Conservation (phyloP, 2,329 filamentous ascomycete species). For the Eutypella sp. region DNA sequence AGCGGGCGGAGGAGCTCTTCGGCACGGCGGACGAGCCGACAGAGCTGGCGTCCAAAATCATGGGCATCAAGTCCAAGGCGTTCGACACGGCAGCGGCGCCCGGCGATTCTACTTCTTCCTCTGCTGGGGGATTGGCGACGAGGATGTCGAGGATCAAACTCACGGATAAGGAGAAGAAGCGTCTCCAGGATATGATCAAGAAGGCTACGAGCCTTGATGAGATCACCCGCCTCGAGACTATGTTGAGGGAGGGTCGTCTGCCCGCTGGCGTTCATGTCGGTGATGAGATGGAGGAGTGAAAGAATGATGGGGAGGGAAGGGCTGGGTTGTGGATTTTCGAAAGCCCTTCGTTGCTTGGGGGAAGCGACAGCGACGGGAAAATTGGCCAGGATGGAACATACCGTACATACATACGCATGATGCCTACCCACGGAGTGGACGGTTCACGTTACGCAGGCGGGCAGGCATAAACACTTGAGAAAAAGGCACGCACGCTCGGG, state of each 20-base stretch:
- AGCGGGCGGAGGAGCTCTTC: constrained; percentile 73
- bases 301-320: constrained; percentile 40
- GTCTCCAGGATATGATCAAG: constrained; percentile 79
- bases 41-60: constrained; percentile 76
- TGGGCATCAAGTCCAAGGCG: constrained; percentile 74
- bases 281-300: constrained; percentile 58
- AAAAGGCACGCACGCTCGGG: too few species aligned
- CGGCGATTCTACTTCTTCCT: constrained; percentile 36
- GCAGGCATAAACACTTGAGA: too few species aligned
- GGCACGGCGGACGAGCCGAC: constrained; percentile 75
- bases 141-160: constrained; percentile 76
- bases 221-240: constrained; percentile 85
- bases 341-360: too few species aligned
- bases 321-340: neutral
- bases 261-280: constrained; percentile 60
- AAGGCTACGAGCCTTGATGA: constrained; percentile 86
- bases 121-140: constrained; percentile 39
- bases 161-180: constrained; percentile 82
- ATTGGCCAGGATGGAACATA: too few species aligned
- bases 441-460: too few species aligned
- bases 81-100: constrained; percentile 51
- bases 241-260: constrained; percentile 81
- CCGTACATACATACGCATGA: too few species aligned
- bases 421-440: too few species aligned
- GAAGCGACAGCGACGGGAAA: too few species aligned